A percentile compares a stretch with the other conserved stretches of the same genome.
phyloP scores from a whole-genome alignment of 2,329 filamentous ascomycete genomes.

The Diplocarpon rosae region DNA sequence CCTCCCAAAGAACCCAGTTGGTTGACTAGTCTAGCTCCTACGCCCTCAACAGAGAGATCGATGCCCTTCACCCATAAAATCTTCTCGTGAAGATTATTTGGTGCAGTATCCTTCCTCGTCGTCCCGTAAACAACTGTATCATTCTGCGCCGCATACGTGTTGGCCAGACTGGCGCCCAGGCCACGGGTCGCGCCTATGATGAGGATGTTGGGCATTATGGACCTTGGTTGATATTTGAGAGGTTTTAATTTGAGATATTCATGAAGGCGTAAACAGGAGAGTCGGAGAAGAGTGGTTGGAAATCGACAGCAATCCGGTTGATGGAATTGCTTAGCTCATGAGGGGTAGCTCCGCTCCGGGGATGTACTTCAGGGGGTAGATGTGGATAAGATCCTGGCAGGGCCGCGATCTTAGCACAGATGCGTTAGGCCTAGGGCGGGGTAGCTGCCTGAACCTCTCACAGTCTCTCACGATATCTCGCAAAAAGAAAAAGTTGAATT shows the following conservation, averaged over 20 bases:
- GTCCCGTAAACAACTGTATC: conserved; percentile 48
- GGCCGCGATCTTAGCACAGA: too few species aligned
- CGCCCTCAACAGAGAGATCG: conserved; percentile 40
- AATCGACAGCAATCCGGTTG: too few species aligned
- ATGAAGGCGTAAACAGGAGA: background rate
- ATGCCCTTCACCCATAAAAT: conserved; percentile 48
- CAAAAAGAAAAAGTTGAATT: too few species aligned
- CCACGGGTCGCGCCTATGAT: conserved; percentile 60
- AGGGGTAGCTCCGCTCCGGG: too few species aligned
- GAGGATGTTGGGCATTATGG: conserved; percentile 39
- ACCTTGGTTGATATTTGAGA: background rate
- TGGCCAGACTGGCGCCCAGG: conserved; percentile 50
- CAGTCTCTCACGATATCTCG: too few species aligned
- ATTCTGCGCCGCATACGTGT: conserved; percentile 41
- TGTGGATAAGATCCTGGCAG: too few species aligned
- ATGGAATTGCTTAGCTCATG: too few species aligned
- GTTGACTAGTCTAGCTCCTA: conserved; percentile 36
- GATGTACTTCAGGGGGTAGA: too few species aligned
- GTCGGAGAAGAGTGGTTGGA: background rate
- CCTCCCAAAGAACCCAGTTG: conserved; percentile 30
- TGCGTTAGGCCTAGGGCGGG: too few species aligned
- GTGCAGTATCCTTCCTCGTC: conserved; percentile 36
- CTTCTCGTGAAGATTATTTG: conserved; percentile 30
- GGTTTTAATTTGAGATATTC: background rate
- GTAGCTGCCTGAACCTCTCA: too few species aligned